Conservation (phyloP, 306 rosid species). For the Prunus mira region DNA sequence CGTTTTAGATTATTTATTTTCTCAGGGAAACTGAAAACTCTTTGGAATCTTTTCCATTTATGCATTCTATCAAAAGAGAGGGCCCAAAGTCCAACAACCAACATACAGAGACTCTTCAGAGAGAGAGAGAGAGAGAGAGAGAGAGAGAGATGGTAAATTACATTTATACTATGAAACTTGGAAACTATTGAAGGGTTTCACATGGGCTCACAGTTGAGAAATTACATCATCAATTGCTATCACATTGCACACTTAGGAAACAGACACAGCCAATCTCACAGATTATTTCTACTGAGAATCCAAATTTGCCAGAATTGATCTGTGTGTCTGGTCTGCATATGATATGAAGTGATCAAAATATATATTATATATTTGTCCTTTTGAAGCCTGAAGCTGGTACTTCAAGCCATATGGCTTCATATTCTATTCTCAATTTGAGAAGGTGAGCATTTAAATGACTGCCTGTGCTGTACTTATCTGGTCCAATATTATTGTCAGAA, state of each 20-base stretch:
- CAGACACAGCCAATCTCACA: not conserved
- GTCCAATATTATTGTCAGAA: not conserved
- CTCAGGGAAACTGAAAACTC: not conserved
- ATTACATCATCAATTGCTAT: not conserved
- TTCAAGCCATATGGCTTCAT: not conserved
- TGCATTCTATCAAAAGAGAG: not conserved
- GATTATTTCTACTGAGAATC: not conserved
- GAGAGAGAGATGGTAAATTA: constrained; percentile 1
- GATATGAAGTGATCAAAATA: not conserved
- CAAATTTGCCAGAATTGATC: not conserved
- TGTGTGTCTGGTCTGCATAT: not conserved
- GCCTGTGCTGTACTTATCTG: not conserved
- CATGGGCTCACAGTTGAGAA: constrained; percentile 7
- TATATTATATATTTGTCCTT: not conserved
- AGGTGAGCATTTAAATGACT: not conserved
- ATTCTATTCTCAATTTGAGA: not conserved
- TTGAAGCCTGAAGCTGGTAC: not conserved
- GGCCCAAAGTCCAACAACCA: constrained; percentile 4
- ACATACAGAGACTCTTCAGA: constrained; percentile 8
- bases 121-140: constrained; percentile 25
- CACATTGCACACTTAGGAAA: not conserved
- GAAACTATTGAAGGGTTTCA: not conserved
- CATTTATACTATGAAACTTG: not conserved
- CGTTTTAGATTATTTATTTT: not conserved
- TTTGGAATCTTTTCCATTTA: constrained; percentile 12